Base-by-base conservation (phyloP, 1,284 basidiomycete genomes). In the Apiotrichum sp. region DNA sequence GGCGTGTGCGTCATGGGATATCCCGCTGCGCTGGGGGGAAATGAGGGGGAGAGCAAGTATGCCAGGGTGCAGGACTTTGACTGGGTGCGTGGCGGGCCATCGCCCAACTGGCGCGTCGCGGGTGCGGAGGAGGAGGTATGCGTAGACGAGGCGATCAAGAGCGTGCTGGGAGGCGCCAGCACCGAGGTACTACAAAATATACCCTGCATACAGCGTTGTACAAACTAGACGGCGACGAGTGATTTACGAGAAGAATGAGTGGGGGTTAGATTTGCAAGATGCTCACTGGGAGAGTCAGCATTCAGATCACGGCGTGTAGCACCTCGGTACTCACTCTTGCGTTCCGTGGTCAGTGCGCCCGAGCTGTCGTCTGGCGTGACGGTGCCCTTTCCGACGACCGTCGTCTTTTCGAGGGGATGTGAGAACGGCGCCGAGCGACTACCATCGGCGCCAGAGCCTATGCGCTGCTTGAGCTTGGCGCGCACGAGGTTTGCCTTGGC, bases 11-110 rank as follows among this genome's bases (percentile, higher is more conserved):
- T 91, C 63, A 76, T 81, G 2, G 61, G 69, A 0, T 89, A 87
- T 67, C 86, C 86, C 4, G 5, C 47, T 14, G 44, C 41, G 10
- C 35, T 48, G 4, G 40, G 22, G 6, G 32, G 10, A 22, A 22
- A 22, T 10, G 41, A 61, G 6, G 22, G 13, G 31, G 52, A 22
- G 40, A 77, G 72, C 61, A 73, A 73, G 46, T 74, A 78, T 58
- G 63, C 78, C 5, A 57, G 77, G 2, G 82, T 89, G 6, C 86
- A 86, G 67, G 88, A 91, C 64, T 91, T 91, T 68, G 87, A 87
- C 29, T 88, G 90, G 71, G 86, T 90, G 56, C 79, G 84, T 39
- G 65, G 79, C 3, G 83, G 84, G 1, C 83, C 82, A 0, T 90
- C 88, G 3, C 88, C 89, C 7, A 83, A 91, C 69, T 91, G 87